Evolutionary conservation across 2,329 filamentous ascomycete species (phyloP), one percentile per base, ranked within the genome.

Genomic region (Pyricularia grisea): DNA sequence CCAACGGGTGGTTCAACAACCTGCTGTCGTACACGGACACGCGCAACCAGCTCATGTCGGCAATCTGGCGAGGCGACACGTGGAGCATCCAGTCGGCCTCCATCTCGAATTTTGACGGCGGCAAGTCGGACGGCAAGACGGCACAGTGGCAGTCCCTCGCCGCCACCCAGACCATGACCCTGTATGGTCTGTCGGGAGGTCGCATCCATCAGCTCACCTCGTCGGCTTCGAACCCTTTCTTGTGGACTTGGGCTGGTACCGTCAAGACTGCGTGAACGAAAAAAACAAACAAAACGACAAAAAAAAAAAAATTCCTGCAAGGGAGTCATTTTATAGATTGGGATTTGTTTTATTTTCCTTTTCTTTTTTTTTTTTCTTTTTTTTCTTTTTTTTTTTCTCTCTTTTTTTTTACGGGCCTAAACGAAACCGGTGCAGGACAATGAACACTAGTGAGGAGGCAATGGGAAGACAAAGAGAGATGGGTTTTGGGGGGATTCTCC

Each of bases 1-100:
- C 31, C 7, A 66, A 66, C 65, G 65, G 65, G 2, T 66, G 65
- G 65, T 36, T 66, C 11, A 66, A 66, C 65, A 66, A 66, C 65
- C 31, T 66, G 30, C 27, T 66, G 65, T 25, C 65, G n/a, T 66
- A 42, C n/a, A 66, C 65, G 31, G 31, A 66, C 31, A 36, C n/a
- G n/a, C 31, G 65, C 30, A 36, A 27, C 31, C 12, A 12, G 31
- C 31, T 66, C 65, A 42, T 42, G 65, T 42, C 65, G 31, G 65
- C 65, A 2, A 25, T 66, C 65, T 66, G 65, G 65, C 65, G 65
- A n/a, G 65, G 65, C 31, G 23, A 31, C 31, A 42, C 65, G 7
- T 66, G 65, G 65, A 36, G 31, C n/a, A 23, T 66, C 7, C 65
- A 66, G 31, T 11, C 31, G 14, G 65, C 31, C 12, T 25, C 65